Conservation (phyloP, 208 protist species). For the Leishmania arabica region DNA sequence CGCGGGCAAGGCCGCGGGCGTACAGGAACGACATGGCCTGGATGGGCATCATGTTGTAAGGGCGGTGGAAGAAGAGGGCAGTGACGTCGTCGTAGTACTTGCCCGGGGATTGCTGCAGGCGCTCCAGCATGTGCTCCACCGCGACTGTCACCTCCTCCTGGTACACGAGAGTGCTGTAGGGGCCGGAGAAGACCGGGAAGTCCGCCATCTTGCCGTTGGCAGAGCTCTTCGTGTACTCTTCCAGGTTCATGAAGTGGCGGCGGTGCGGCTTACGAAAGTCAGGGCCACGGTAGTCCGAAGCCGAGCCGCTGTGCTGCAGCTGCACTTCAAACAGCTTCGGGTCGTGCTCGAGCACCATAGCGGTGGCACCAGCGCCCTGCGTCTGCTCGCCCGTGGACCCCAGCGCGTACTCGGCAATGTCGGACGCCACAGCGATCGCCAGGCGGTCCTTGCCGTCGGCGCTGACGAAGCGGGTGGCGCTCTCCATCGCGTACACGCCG, state of each 20-base stretch:
- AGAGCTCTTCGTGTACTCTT: conserved; percentile 70
- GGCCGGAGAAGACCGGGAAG: conserved; percentile 92
- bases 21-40: conserved; percentile 92
- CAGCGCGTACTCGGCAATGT: conserved; percentile 91
- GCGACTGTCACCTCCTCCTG: conserved; percentile 86
- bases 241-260: conserved; percentile 85
- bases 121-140: conserved; percentile 87
- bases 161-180: conserved; percentile 91
- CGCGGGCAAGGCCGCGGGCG: conserved; percentile 77
- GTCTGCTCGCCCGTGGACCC: conserved; percentile 92
- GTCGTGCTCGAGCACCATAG: conserved; percentile 80
- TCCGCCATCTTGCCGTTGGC: conserved; percentile 84
- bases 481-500: conserved; percentile 90
- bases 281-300: conserved; percentile 88
- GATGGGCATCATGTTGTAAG: conserved; percentile 94
- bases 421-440: conserved; percentile 88
- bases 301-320: conserved; percentile 70
- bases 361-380: conserved; percentile 85
- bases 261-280: conserved; percentile 92
- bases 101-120: conserved; percentile 56
- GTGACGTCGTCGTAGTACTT: conserved; percentile 89
- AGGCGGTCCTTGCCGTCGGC: conserved; percentile 70
- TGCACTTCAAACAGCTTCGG: conserved; percentile 82
- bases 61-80: conserved; percentile 91
- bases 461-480: conserved; percentile 67